These are phyloP conservation scores for Ogataea zsoltii DNA, from an alignment of 805 yeast genomes.

Conservation along the genomic window DNA sequence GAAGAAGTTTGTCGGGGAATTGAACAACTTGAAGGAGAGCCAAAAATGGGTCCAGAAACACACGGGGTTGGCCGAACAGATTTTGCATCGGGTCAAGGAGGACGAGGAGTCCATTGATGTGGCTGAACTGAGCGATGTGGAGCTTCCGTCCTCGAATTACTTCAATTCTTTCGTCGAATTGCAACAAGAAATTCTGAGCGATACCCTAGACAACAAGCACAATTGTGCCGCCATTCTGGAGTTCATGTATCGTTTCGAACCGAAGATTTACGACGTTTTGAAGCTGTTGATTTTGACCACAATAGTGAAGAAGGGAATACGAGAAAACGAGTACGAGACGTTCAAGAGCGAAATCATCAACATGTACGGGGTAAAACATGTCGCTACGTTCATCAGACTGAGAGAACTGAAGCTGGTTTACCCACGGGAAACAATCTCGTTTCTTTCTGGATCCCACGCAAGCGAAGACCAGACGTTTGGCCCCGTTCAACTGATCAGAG, in stretches of 20 bases:
- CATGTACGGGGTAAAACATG: conserved; percentile 61
- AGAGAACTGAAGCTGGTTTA: conserved; percentile 49
- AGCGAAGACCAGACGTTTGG: conserved; percentile 13
- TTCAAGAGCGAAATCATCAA: conserved; percentile 58
- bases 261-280: conserved; percentile 44
- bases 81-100: conserved; percentile 40
- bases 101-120: conserved; percentile 18
- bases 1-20: conserved; percentile 66
- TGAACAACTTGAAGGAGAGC: conserved; percentile 63
- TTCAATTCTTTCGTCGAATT: conserved; percentile 54
- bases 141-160: conserved; percentile 24
- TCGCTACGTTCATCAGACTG: conserved; percentile 49
- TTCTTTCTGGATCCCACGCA: conserved; percentile 18
- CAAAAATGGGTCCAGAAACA: conserved; percentile 73
- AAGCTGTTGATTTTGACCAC: conserved; percentile 59
- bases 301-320: conserved; percentile 66
- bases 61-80: conserved; percentile 68
- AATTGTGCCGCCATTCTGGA: conserved; percentile 42
- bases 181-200: conserved; percentile 70
- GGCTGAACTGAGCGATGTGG: conserved; percentile 22
- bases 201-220: conserved; percentile 44
- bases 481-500: conserved; percentile 33
- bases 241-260: conserved; percentile 48
- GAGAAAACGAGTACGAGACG: conserved; percentile 57
- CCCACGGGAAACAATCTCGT: conserved; percentile 30